phyloP scores from a whole-genome alignment of 1,284 basidiomycete species.

The Tranzscheliella williamsii region DNA sequence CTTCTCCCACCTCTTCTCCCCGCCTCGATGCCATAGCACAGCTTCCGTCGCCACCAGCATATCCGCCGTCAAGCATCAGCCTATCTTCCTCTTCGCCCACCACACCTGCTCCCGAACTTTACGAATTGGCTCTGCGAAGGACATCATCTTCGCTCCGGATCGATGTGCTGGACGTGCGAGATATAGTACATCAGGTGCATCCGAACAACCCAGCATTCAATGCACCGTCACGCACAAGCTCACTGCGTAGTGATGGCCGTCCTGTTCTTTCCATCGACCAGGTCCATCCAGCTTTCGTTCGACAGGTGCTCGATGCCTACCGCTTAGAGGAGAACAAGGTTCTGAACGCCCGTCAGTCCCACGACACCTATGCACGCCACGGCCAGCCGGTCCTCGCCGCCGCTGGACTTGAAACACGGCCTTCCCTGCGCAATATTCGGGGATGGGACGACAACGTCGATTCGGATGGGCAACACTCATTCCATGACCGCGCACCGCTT shows the following conservation, averaged over 20 bases:
- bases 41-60: constrained; percentile 1
- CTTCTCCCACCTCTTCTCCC: constrained; percentile 26
- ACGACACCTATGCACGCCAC: too few relatives aligned
- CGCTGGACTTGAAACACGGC: too few relatives aligned
- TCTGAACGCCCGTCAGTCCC: not conserved
- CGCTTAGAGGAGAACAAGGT: constrained; percentile 9
- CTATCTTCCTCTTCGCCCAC: constrained; percentile 1
- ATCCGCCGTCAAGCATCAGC: constrained; percentile 8
- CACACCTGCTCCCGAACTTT: not conserved
- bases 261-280: too few relatives aligned
- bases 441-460: too few relatives aligned
- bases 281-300: constrained; percentile 3
- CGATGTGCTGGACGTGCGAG: constrained; percentile 10
- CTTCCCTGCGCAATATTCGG: too few relatives aligned
- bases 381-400: too few relatives aligned
- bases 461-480: too few relatives aligned
- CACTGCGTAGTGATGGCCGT: too few relatives aligned
- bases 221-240: too few relatives aligned
- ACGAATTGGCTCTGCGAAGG: constrained; percentile 18
- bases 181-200: constrained; percentile 15
- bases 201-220: not conserved
- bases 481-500: too few relatives aligned
- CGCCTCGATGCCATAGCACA: not conserved
- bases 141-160: constrained; percentile 15
- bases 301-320: constrained; percentile 18